These are phyloP conservation scores for Goffeauzyma gilvescens DNA, from an alignment of 768 basidiomycete genomes.

Conservation along the genomic window DNA sequence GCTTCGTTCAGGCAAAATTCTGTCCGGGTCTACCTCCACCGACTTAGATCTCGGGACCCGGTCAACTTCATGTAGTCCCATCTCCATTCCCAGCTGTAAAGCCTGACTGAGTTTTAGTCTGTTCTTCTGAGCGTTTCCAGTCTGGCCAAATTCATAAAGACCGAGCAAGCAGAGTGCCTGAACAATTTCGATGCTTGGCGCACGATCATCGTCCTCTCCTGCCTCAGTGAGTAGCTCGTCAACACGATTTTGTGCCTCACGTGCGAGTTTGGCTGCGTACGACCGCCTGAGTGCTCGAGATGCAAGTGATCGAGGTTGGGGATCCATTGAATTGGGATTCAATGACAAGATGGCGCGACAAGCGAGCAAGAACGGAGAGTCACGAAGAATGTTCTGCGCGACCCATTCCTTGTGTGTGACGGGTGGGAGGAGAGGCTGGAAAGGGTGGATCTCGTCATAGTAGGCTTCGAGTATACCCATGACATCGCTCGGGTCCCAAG, in stretches of 20 bases:
- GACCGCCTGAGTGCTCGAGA: conserved; percentile 21
- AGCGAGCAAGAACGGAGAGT: conserved; percentile 28
- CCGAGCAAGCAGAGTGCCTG: conserved; percentile 25
- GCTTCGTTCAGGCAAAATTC: conserved; percentile 9
- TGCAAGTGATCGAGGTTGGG: conserved; percentile 16
- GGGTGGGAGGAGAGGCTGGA: conserved; percentile 27
- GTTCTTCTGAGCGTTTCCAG: conserved; percentile 15
- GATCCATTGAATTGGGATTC: conserved; percentile 22
- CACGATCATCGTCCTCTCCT: conserved; percentile 6
- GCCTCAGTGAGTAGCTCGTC: conserved; percentile 14
- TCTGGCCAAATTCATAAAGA: conserved; percentile 27
- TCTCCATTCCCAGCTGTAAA: conserved; percentile 24
- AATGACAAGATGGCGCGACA: conserved; percentile 24
- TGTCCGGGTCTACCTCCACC: not conserved
- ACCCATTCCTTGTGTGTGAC: conserved; percentile 12
- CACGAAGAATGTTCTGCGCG: conserved; percentile 12
- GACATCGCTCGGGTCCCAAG: conserved; percentile 7
- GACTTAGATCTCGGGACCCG: not conserved
- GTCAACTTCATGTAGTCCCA: conserved; percentile 28
- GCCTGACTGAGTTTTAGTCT: conserved; percentile 16
- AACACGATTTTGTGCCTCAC: conserved; percentile 15
- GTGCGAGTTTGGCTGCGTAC: conserved; percentile 13
- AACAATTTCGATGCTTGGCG: conserved; percentile 19
- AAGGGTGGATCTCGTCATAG: conserved; percentile 30
- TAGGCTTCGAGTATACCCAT: conserved; percentile 15